Conservation (phyloP, 1,284 basidiomycete genomes). For the Abortiporus biennis region DNA sequence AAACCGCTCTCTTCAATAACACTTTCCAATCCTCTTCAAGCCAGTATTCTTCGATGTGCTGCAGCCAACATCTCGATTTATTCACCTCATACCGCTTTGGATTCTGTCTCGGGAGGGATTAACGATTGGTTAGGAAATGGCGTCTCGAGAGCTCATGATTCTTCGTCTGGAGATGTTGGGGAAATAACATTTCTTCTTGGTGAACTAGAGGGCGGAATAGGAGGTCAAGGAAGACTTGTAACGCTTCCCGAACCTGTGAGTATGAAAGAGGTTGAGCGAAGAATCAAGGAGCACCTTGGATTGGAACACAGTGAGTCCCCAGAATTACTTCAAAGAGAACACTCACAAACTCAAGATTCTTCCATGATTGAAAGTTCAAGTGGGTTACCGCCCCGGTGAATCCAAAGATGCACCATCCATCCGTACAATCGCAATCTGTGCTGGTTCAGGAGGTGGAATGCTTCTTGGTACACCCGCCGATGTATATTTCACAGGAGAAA, state of each 20-base stretch:
- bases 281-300: conserved; percentile 66
- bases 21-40: conserved; percentile 73
- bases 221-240: conserved; percentile 69
- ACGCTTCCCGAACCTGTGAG: conserved; percentile 48
- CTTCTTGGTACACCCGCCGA: conserved; percentile 69
- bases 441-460: conserved; percentile 77
- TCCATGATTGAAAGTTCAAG: conserved; percentile 62
- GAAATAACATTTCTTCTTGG: conserved; percentile 29
- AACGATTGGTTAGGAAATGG: conserved; percentile 75
- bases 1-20: conserved; percentile 75
- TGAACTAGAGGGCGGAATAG: conserved; percentile 23
- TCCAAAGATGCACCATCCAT: conserved; percentile 24
- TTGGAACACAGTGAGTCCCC: conserved; percentile 53
- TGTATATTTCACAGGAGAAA: conserved; percentile 88
- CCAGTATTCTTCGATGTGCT: conserved; percentile 73
- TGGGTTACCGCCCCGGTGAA: conserved; percentile 47
- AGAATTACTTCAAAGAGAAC: background rate
- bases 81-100: conserved; percentile 83
- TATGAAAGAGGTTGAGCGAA: conserved; percentile 53
- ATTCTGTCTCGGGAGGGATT: conserved; percentile 77
- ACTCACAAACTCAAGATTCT: background rate
- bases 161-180: conserved; percentile 3
- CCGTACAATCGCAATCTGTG: conserved; percentile 72
- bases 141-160: conserved; percentile 8
- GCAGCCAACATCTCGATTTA: conserved; percentile 84